A percentile compares a stretch with the other conserved stretches of the same genome.
phyloP scores from a whole-genome alignment of 2,329 filamentous ascomycete genomes.

The Nigrograna mackinnonii region DNA sequence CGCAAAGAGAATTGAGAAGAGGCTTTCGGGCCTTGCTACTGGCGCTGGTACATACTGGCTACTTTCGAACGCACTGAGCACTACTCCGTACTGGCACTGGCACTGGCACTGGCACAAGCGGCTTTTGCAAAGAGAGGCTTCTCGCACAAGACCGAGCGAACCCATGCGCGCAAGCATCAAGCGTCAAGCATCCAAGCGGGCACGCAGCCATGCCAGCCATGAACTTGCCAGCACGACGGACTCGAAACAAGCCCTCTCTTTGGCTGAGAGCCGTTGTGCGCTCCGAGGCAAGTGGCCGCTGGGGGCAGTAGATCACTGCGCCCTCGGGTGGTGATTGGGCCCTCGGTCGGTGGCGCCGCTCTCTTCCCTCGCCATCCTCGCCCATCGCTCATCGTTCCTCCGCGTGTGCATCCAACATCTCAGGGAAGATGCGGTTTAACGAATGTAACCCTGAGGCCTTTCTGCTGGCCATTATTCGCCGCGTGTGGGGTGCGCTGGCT shows the following conservation, averaged over 20 bases:
- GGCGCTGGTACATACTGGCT: no score
- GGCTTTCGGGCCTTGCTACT: no score
- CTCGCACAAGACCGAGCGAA: slow-evolving; percentile 28
- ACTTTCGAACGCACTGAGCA: no score
- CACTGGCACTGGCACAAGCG: slow-evolving; percentile 20
- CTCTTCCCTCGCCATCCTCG: slow-evolving; percentile 2
- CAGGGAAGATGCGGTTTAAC: slow-evolving; percentile 21
- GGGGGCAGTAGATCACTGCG: slow-evolving; percentile 29
- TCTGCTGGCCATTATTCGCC: slow-evolving; percentile 33
- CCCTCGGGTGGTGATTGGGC: slow-evolving; percentile 31
- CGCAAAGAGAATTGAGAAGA: no score
- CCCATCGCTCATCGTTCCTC: slow-evolving; percentile 23
- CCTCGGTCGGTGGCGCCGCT: slow-evolving; percentile 25
- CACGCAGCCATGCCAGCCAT: no score
- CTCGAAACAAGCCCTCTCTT: slow-evolving; percentile 11
- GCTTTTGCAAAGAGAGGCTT: slow-evolving; percentile 27
- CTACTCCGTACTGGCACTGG: slow-evolving; percentile 33
- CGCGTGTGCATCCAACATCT: slow-evolving; percentile 7
- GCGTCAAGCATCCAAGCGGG: no score
- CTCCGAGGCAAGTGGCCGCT: slow-evolving; percentile 35
- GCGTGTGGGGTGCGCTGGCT: slow-evolving; percentile 38
- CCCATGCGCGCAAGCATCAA: no score
- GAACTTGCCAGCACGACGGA: slow-evolving; percentile 7
- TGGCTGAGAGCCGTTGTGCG: slow-evolving; percentile 28
- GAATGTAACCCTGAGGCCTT: slow-evolving; percentile 38